Percentiles rank a stretch among this genome's conserved stretches.
Conservation (phyloP, 2,329 filamentous ascomycete genomes). For the Cladophialophora carrionii region DNA sequence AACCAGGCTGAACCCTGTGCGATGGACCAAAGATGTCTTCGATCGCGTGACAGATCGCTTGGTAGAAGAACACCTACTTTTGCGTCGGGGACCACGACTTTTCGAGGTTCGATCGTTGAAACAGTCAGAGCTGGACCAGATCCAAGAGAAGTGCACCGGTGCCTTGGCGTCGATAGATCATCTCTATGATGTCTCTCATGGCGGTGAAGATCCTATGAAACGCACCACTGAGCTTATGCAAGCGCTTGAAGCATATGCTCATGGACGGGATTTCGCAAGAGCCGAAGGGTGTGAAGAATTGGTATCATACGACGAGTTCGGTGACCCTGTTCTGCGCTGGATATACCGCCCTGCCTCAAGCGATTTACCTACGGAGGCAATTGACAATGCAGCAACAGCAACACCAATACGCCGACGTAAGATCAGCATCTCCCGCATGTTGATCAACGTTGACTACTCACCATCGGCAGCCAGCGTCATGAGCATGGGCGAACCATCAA, state of each 20-base stretch:
- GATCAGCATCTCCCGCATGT: slow-evolving; percentile 30
- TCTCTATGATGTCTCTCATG: slow-evolving; percentile 12
- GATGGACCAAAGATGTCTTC: slow-evolving; percentile 14
- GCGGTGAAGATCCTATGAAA: background rate
- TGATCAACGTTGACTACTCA: slow-evolving; percentile 31
- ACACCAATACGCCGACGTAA: slow-evolving; percentile 27
- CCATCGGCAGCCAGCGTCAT: slow-evolving; percentile 19
- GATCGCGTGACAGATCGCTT: slow-evolving; percentile 9
- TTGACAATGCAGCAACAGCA: background rate
- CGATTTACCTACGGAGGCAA: background rate
- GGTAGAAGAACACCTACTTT: slow-evolving; percentile 18
- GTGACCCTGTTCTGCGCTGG: slow-evolving; percentile 21
- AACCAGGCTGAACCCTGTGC: slow-evolving; percentile 5
- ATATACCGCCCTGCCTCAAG: slow-evolving; percentile 9
- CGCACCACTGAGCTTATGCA: background rate
- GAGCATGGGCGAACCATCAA: slow-evolving; percentile 17
- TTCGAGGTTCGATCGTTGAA: slow-evolving; percentile 11
- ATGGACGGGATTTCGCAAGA: slow-evolving; percentile 18
- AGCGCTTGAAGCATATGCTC: slow-evolving; percentile 17
- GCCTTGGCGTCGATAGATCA: slow-evolving; percentile 18
- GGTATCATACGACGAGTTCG: slow-evolving; percentile 13
- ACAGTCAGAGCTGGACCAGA: slow-evolving; percentile 8
- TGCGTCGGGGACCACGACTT: background rate
- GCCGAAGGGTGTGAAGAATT: slow-evolving; percentile 19
- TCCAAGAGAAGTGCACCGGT: slow-evolving; percentile 16